Evolutionary conservation across 768 basidiomycete genomes (phyloP).

Genomic region (Lentinula raphanica): DNA sequence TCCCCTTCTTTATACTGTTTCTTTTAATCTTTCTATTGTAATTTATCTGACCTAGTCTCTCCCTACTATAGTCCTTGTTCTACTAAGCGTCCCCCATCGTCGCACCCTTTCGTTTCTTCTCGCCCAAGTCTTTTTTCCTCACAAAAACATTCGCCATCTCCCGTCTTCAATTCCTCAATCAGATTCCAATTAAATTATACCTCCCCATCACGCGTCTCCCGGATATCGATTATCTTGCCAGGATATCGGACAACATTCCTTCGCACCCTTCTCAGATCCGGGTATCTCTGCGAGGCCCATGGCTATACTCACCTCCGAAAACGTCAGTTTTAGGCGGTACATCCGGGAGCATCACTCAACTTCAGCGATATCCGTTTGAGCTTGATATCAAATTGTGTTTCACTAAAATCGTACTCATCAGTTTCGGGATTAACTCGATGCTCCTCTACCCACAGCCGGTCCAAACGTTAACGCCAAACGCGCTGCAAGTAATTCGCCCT

Average conservation of each 20-base stretch:
- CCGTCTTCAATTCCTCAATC: conserved; percentile 4
- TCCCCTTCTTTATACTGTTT: not conserved
- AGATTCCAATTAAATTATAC: not conserved
- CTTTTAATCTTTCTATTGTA: not conserved
- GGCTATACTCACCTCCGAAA: not conserved
- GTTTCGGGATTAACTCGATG: not conserved
- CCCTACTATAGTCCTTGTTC: not conserved
- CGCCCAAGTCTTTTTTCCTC: not conserved
- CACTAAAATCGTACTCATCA: too few species aligned
- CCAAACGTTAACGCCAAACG: not conserved
- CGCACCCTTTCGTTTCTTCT: not conserved
- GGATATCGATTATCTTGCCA: not conserved
- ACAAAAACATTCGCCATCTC: not conserved
- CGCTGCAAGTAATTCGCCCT: not conserved
- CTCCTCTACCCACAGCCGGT: not conserved
- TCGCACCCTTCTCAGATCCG: not conserved
- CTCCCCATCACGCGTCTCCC: not conserved
- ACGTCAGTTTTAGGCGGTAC: not conserved
- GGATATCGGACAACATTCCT: not conserved
- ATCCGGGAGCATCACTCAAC: not conserved
- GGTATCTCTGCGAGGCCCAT: not conserved
- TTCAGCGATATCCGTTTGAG: not conserved
- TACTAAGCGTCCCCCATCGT: not conserved
- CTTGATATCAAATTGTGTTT: not conserved
- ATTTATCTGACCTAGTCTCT: not conserved